These are phyloP conservation scores for Elasticomyces elasticus DNA, from an alignment of 495 filamentous ascomycete genomes.

Conservation along the genomic window DNA sequence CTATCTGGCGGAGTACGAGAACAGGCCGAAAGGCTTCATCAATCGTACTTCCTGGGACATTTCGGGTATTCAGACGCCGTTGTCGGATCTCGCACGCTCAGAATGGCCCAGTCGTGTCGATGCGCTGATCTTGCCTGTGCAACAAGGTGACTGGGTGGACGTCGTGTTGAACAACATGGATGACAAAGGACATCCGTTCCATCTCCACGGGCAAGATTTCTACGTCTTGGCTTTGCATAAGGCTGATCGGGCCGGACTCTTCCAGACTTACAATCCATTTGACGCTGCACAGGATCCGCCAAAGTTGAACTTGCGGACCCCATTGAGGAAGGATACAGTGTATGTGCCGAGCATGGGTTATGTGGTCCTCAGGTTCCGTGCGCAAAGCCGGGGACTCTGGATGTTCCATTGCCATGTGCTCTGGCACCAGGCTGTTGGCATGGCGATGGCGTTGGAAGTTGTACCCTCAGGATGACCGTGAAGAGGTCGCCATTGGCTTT, in stretches of 20 bases:
- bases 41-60: conserved; percentile 15
- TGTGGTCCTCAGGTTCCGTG: conserved; percentile 15
- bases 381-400: conserved; percentile 22
- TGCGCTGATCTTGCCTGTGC: conserved; percentile 10
- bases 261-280: neutral
- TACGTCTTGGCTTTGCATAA: conserved; percentile 20
- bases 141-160: conserved; percentile 38
- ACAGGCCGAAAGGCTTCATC: conserved; percentile 42
- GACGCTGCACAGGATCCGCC: neutral
- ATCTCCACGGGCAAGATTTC: no score
- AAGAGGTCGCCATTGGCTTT: no score
- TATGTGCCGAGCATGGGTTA: conserved; percentile 20
- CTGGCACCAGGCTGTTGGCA: conserved; percentile 22
- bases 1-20: conserved; percentile 57
- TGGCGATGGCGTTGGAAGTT: conserved; percentile 23
- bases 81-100: neutral
- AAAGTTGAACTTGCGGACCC: conserved; percentile 16
- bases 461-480: neutral
- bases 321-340: conserved; percentile 23
- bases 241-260: neutral
- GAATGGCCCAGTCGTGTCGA: conserved; percentile 19
- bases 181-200: conserved; percentile 42
- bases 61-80: neutral
- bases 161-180: conserved; percentile 45
- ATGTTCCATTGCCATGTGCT: conserved; percentile 24